These are phyloP conservation scores for Ciborinia camelliae DNA, from an alignment of 2,329 filamentous ascomycete species.

Conservation along the genomic window DNA sequence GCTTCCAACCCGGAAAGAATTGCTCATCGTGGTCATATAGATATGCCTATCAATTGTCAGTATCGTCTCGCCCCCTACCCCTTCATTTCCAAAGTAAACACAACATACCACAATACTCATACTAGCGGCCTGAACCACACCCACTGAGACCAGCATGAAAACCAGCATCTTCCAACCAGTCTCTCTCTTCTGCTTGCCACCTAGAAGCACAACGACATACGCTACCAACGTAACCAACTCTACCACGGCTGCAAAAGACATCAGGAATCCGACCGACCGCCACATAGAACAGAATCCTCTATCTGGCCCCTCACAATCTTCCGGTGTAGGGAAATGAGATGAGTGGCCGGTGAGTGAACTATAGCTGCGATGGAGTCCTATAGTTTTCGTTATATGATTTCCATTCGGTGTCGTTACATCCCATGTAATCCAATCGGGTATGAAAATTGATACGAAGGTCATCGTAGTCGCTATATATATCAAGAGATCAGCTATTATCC, in stretches of 20 bases:
- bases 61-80: conserved; percentile 1
- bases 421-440: conserved; percentile 70
- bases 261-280: conserved; percentile 76
- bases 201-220: conserved; percentile 72
- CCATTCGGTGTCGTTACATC: conserved; percentile 48
- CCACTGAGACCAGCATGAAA: conserved; percentile 61
- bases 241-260: conserved; percentile 78
- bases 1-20: conserved; percentile 77
- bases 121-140: conserved; percentile 66
- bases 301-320: conserved; percentile 56
- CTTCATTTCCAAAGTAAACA: background rate
- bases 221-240: conserved; percentile 77
- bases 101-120: conserved; percentile 78
- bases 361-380: conserved; percentile 80
- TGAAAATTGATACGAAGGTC: conserved; percentile 65
- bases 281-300: conserved; percentile 88
- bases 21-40: conserved; percentile 79
- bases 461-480: conserved; percentile 64
- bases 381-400: conserved; percentile 58
- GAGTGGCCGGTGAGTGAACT: conserved; percentile 59
- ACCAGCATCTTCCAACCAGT: conserved; percentile 77
- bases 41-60: conserved; percentile 59
- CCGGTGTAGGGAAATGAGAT: conserved; percentile 61
- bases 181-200: conserved; percentile 76
- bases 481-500: conserved; percentile 8